Evolutionary conservation across 805 yeast species (phyloP).

Genomic region (Candida argentea): DNA sequence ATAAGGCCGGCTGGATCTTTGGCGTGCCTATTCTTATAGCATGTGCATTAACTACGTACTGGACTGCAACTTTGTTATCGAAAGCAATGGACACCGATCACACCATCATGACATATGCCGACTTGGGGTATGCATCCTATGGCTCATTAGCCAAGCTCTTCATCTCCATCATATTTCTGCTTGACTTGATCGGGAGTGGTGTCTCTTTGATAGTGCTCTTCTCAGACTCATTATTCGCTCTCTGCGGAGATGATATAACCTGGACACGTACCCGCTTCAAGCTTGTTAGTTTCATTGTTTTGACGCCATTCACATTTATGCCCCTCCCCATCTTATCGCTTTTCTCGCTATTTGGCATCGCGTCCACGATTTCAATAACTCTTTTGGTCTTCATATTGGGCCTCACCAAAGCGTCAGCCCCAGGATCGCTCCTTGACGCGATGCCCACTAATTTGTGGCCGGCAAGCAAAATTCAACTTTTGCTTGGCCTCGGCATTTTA

Average conservation of each 20-base stretch:
- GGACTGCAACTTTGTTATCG: slow-evolving; percentile 41
- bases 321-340: slow-evolving; percentile 47
- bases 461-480: slow-evolving; percentile 19
- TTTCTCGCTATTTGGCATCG: slow-evolving; percentile 46
- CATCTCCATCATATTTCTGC: slow-evolving; percentile 49
- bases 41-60: slow-evolving; percentile 40
- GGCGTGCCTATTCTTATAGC: slow-evolving; percentile 34
- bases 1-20: slow-evolving; percentile 55
- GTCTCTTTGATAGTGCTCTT: slow-evolving; percentile 48
- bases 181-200: slow-evolving; percentile 55
- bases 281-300: slow-evolving; percentile 51
- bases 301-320: slow-evolving; percentile 69
- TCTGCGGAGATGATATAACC: slow-evolving; percentile 24
- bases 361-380: slow-evolving; percentile 43
- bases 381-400: slow-evolving; percentile 40
- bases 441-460: slow-evolving; percentile 34
- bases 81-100: slow-evolving; percentile 17
- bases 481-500: slow-evolving; percentile 50
- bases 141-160: slow-evolving; percentile 54
- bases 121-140: slow-evolving; percentile 18
- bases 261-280: slow-evolving; percentile 47
- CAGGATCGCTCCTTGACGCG: slow-evolving; percentile 46
- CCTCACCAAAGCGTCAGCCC: slow-evolving; percentile 22
- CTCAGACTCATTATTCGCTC: slow-evolving; percentile 45
- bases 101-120: slow-evolving; percentile 22